Base-by-base conservation (phyloP, 106 monocot genomes). In the Allium fistulosum region DNA sequence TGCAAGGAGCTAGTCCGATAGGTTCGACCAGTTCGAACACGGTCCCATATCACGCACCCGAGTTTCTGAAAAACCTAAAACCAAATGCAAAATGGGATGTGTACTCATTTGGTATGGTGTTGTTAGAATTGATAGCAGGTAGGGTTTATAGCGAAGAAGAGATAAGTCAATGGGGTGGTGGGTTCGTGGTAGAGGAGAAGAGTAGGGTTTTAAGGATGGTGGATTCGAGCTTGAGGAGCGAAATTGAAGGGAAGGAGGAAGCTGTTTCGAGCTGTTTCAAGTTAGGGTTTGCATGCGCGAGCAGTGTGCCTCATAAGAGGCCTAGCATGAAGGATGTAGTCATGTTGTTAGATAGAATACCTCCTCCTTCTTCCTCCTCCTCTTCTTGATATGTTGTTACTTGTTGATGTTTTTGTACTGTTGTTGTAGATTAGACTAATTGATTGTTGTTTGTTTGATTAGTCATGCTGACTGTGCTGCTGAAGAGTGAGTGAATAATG, bases 261-360 rank as follows among this genome's bases (percentile, higher is more conserved):
- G 80, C 74, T 0, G 17, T 99, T 49, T 61, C 90, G 27, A 75
- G 59, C 26, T 89, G 84, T 59, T 90, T 99, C 75, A 84, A 81
- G 83, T 62, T 99, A 52, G 92, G 84, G 4, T 92, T 99, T 59
- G 68, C 76, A 17, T 99, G 97, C 59, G 82, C 89, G 48, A 47
- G 76, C n/a, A 11, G 67, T 52, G 64, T 78, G 0, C 84, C 89
- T 0, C 84, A 92, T 71, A 82, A 70, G 77, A 84, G 97, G 82
- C 97, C 92, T 4, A 67, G 82, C 53, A 92, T 99, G 97, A 92
- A 80, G 76, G 97, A 92, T 26, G 97, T 77, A 0, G 61, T 85
- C 8, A 78, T 87, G 65, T 60, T 90, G 45, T 78, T 99, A 9
- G 92, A 99, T 7, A 87, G 72, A 66, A 64, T 91, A 26, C 69